Base-by-base conservation (phyloP, 1,284 basidiomycete species). In the Xerocomus nothofagi region DNA sequence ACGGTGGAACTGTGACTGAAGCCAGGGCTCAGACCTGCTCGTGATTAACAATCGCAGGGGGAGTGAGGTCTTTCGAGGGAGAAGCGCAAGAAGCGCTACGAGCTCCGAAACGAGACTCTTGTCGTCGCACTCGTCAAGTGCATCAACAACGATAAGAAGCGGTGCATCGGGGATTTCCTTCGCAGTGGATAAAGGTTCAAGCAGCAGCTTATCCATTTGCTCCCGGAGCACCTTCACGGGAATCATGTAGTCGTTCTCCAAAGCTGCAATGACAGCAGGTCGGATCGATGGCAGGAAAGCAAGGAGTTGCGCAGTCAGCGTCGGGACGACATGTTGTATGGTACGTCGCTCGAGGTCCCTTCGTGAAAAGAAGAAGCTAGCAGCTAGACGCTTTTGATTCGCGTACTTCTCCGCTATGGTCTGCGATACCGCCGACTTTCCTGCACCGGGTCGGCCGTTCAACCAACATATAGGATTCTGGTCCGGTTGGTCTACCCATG, bases 91-190 rank as follows among this genome's bases (percentile, higher is more conserved):
- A 26, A 26, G 26, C 26, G 26, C 3, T 7, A 26, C 26, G 10
- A 26, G 26, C 26, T 26, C 26, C 26, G 26, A 26, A 8, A 26
- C 26, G 26, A 26, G 26, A 26, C 26, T 26, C 26, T 26, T 10
- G 3, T 61, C 53, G 14, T 60, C 58, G 26, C 58, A 61, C 24
- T 60, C 59, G 17, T 60, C 58, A 5, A 60, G 59, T 3, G 58
- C 57, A 40, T 60, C 59, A 5, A 61, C 20, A 15, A 60, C 14
- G 7, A 60, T 56, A 0, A 60, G 39, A 34, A 53, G 3, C 0
- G 59, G 49, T 18, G 46, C n/a, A 0, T 29, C 30, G 0, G 34
- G 42, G 0, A 31, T 34, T 30, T 59, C 50, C 2, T 40, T 43
- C 6, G 33, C 45, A 8, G 34, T 48, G 20, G 50, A 42, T 15